These are phyloP conservation scores for Penicillium daleae DNA, from an alignment of 495 filamentous ascomycete species.

Conservation along the genomic window DNA sequence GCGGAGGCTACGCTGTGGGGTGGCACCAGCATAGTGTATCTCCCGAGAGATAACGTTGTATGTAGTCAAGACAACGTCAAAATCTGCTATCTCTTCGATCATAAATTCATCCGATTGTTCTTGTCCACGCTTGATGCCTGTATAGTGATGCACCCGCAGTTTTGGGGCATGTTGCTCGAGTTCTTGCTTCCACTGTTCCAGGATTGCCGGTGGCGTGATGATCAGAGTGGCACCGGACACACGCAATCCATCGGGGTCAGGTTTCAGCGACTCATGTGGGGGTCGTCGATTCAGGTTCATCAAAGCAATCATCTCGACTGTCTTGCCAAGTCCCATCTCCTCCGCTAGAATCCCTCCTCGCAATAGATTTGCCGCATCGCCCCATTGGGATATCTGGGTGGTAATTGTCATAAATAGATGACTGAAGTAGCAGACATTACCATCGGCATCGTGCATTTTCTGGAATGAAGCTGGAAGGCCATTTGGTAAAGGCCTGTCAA, in stretches of 20 bases:
- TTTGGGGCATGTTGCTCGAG: conserved; percentile 67
- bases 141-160: conserved; percentile 57
- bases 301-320: conserved; percentile 82
- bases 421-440: conserved; percentile 60
- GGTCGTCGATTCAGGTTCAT: conserved; percentile 64
- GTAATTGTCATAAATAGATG: conserved; percentile 65
- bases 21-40: conserved; percentile 70
- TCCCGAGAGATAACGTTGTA: conserved; percentile 79
- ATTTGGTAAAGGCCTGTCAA: conserved; percentile 16
- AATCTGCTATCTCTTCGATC: conserved; percentile 50
- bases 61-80: conserved; percentile 86
- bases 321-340: conserved; percentile 97
- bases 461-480: conserved; percentile 39
- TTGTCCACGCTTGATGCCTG: conserved; percentile 49
- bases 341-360: conserved; percentile 78
- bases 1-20: conserved; percentile 68
- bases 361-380: conserved; percentile 38
- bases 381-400: conserved; percentile 53
- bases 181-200: conserved; percentile 88
- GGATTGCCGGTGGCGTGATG: conserved; percentile 78
- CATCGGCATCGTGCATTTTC: conserved; percentile 51
- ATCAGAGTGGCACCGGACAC: conserved; percentile 74
- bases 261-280: conserved; percentile 23
- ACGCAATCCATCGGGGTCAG: conserved; percentile 35
- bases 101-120: conserved; percentile 47